Conservation (phyloP, 257 asterid species). For the Forsythia suspensa region DNA sequence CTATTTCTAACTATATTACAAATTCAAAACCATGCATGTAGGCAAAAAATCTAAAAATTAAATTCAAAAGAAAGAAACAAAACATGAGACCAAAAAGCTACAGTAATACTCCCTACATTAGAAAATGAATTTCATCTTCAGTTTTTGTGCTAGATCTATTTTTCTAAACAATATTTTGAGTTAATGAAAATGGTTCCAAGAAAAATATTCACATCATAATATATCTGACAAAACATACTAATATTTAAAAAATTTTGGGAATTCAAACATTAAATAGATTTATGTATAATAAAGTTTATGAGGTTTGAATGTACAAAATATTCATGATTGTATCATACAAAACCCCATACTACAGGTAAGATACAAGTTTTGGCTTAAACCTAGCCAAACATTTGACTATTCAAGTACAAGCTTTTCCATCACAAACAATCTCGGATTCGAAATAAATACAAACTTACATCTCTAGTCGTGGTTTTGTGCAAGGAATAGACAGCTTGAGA, state of each 20-base stretch:
- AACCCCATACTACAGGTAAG: background rate
- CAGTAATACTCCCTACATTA: background rate
- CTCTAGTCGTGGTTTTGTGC: slow-evolving; percentile 96
- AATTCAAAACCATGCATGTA: background rate
- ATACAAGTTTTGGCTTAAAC: background rate
- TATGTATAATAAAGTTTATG: background rate
- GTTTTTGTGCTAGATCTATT: background rate
- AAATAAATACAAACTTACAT: slow-evolving; percentile 45
- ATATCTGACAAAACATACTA: background rate
- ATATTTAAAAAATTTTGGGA: background rate
- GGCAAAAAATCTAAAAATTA: background rate
- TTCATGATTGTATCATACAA: background rate
- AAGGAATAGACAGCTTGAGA: slow-evolving; percentile 90
- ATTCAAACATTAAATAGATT: background rate
- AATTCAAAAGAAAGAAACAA: background rate
- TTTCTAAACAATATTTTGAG: background rate
- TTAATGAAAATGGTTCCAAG: background rate
- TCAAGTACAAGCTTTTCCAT: background rate
- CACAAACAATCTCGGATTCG: background rate
- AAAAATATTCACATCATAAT: background rate
- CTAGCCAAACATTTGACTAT: background rate
- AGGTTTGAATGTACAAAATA: background rate
- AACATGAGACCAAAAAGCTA: background rate
- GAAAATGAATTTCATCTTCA: background rate
- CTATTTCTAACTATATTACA: background rate